Percentiles rank a stretch among this genome's conserved stretches.
These are phyloP conservation scores for Populus euphratica DNA, from an alignment of 345 rosid species.

Conservation along the genomic window DNA sequence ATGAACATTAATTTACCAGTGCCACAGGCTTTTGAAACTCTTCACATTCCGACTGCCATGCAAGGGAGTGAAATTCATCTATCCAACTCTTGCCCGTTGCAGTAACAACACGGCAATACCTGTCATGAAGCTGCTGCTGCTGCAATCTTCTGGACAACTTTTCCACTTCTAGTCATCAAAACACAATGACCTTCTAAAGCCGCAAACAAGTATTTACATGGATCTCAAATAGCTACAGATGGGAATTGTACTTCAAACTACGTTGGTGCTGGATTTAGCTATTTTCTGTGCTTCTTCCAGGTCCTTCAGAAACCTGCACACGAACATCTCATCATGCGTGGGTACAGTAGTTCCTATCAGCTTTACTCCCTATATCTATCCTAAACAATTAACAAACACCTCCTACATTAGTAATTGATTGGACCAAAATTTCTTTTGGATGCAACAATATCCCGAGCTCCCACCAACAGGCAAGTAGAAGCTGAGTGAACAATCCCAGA, in stretches of 20 bases:
- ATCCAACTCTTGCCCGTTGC: neutral
- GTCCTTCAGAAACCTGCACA: slow-evolving; percentile 73
- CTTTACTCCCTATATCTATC: neutral
- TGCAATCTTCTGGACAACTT: neutral
- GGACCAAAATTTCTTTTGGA: neutral
- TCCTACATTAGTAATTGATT: neutral
- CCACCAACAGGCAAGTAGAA: neutral
- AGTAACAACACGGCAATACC: neutral
- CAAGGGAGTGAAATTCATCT: neutral
- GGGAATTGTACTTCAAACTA: slow-evolving; percentile 36
- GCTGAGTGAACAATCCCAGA: neutral
- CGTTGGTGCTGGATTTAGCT: slow-evolving; percentile 49
- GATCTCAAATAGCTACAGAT: slow-evolving; percentile 7
- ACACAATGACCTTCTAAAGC: neutral
- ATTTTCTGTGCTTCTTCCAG: slow-evolving; percentile 78
- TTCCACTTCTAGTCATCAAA: neutral
- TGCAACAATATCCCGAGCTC: neutral
- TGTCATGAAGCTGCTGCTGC: neutral
- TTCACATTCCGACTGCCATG: neutral
- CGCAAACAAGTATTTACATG: slow-evolving; percentile 15
- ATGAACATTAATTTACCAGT: neutral
- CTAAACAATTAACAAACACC: neutral
- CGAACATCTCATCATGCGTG: neutral
- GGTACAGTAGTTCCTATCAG: neutral
- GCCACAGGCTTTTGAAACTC: neutral